Evolutionary conservation across 2,329 filamentous ascomycete species (phyloP).

Genomic region (Cordyceps cateniannulata): DNA sequence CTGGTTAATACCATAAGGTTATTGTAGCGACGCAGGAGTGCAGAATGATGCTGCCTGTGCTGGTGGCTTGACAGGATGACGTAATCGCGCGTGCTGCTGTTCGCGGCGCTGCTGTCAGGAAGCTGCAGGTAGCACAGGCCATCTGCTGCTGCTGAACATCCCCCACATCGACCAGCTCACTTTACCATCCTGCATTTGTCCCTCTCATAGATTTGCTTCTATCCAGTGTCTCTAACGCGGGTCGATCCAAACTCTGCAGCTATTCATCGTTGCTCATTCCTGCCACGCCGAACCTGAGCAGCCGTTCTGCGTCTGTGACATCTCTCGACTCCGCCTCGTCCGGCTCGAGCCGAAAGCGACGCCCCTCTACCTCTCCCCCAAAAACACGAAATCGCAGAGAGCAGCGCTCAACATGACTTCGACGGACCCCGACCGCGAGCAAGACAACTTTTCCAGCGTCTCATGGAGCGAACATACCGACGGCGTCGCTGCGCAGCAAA

Average conservation of each 20-base stretch:
- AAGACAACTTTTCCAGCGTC: constrained; percentile 74
- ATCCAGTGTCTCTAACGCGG: neutral
- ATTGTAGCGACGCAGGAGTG: neutral
- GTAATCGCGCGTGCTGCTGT: constrained; percentile 1
- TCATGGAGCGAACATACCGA: constrained; percentile 63
- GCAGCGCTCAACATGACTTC: constrained; percentile 1
- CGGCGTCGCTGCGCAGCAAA: constrained; percentile 19
- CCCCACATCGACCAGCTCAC: constrained; percentile 6
- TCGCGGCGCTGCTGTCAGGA: neutral
- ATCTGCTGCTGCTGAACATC: neutral
- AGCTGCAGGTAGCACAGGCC: neutral
- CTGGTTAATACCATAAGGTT: too few relatives aligned
- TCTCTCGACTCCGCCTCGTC: constrained; percentile 11
- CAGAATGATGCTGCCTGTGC: neutral
- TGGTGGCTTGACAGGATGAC: constrained; percentile 6
- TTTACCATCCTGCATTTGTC: neutral
- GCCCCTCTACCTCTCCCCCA: neutral
- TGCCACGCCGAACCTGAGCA: neutral
- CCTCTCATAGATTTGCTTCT: neutral
- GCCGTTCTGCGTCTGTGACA: neutral
- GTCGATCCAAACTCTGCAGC: too few relatives aligned
- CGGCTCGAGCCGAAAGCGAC: constrained; percentile 4
- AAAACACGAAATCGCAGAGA: neutral
- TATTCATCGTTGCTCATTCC: neutral
- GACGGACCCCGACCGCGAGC: constrained; percentile 26